These are phyloP conservation scores for Blepharisma japonicum DNA, from an alignment of 73 alveolate genomes.

Conservation along the genomic window DNA sequence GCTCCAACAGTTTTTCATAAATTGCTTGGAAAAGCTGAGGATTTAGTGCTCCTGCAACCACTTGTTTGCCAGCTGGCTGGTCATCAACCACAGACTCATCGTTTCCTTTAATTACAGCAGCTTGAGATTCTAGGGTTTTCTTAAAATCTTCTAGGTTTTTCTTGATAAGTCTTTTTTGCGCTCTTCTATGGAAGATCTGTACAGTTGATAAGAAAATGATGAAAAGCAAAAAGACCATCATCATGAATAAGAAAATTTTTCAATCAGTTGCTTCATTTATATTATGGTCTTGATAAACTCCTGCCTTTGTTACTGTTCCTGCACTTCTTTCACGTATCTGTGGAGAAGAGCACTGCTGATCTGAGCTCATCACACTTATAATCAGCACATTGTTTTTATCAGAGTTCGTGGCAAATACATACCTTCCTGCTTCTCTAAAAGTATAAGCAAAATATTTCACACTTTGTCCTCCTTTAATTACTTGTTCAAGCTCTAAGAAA, in stretches of 20 bases:
- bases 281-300: not conserved
- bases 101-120: not conserved
- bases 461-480: not conserved
- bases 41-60: not conserved
- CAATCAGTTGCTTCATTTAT: not conserved
- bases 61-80: not conserved
- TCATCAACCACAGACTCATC: not conserved
- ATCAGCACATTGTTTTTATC: not conserved
- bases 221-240: not conserved
- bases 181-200: not conserved
- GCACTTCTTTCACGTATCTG: not conserved
- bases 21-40: conserved; percentile 28
- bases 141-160: not conserved
- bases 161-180: not conserved
- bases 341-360: not conserved
- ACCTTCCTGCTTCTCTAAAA: not conserved
- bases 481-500: conserved; percentile 23
- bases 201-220: not conserved
- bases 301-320: not conserved
- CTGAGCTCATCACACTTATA: not conserved
- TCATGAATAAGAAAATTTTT: not conserved
- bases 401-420: not conserved
- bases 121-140: not conserved
- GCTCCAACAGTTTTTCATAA: not conserved
- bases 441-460: not conserved